Base-by-base conservation (phyloP, 495 filamentous ascomycete genomes). In the Podospora sp. region DNA sequence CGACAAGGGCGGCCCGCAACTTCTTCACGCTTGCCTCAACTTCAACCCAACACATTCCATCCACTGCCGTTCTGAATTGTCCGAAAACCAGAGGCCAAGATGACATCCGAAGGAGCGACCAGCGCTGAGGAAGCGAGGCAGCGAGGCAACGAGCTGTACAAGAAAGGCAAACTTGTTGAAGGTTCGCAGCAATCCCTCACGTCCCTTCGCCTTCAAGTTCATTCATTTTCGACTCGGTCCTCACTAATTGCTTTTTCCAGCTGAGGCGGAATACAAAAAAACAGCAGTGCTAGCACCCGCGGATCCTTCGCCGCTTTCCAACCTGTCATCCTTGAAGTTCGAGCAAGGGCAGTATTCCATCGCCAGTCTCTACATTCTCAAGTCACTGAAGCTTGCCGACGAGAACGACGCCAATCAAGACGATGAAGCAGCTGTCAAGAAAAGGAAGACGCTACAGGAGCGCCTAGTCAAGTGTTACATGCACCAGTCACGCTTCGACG, bases 311-410 rank as follows among this genome's bases (percentile, higher is more conserved):
- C 75, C 76, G 6, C 52, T 79, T 9, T 79, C 78, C 2, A 78
- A 79, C 46, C 67, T 80, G 24, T 77, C 76, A 1, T 71, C 69
- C 60, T 71, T 70, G 51, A 66, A 71, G 49, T 78, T 79, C 33
- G 78, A 80, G 62, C 63, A 63, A 33, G 77, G 78, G 6, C 72
- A 73, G 60, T 79, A 79, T 49, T 24, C 53, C 6, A 69, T 64
- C 35, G 70, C 74, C 35, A 55, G 72, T 26, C 27, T 61, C 12
- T 76, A 68, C 59, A 68, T 68, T 1, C 60, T 20, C n/a, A 70
- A 72, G 27, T 71, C 72, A 12, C 71, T 79, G n/a, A 55, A 62
- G 16, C 68, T 73, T 26, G 66, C 65, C n/a, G 51, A 33, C 22
- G 50, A n/a, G 50, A 16, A 6, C 7, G 59, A 59, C 6, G 29